phyloP scores from a whole-genome alignment of 192 early-diverging fungal genomes.

The Polychytrium aggregatum region DNA sequence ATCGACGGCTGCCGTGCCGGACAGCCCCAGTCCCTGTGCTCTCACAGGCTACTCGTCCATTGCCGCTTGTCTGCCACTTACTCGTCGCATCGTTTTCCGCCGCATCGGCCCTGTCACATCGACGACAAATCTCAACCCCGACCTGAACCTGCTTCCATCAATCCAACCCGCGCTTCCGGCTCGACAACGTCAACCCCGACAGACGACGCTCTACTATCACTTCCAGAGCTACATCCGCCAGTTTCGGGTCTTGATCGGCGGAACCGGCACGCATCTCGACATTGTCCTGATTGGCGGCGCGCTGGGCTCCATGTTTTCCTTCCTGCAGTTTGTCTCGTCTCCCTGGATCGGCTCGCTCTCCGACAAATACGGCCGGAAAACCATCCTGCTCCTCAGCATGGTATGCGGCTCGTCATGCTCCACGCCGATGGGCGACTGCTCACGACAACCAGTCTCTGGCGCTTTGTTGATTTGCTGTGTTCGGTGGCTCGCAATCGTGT shows the following conservation, averaged over 20 bases:
- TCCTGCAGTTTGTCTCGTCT: constrained; percentile 79
- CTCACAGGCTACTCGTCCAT: too few species aligned
- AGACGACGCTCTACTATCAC: constrained; percentile 21
- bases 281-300: constrained; percentile 85
- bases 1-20: too few species aligned
- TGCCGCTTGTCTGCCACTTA: too few species aligned
- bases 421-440: background rate
- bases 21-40: too few species aligned
- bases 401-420: constrained; percentile 18
- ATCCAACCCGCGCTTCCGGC: background rate
- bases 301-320: constrained; percentile 85
- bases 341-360: constrained; percentile 73
- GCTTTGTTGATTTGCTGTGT: too few species aligned
- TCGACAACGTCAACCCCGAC: background rate
- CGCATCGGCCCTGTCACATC: too few species aligned
- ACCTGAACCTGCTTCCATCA: too few species aligned
- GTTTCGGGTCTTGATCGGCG: constrained; percentile 23
- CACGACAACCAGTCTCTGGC: background rate
- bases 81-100: too few species aligned
- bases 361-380: constrained; percentile 71
- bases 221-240: constrained; percentile 26
- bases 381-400: constrained; percentile 77
- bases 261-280: constrained; percentile 26
- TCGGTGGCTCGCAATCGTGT: too few species aligned
- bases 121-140: too few species aligned